These are phyloP conservation scores for Podosphaera leucotricha DNA, from an alignment of 2,329 filamentous ascomycete species.

Conservation along the genomic window DNA sequence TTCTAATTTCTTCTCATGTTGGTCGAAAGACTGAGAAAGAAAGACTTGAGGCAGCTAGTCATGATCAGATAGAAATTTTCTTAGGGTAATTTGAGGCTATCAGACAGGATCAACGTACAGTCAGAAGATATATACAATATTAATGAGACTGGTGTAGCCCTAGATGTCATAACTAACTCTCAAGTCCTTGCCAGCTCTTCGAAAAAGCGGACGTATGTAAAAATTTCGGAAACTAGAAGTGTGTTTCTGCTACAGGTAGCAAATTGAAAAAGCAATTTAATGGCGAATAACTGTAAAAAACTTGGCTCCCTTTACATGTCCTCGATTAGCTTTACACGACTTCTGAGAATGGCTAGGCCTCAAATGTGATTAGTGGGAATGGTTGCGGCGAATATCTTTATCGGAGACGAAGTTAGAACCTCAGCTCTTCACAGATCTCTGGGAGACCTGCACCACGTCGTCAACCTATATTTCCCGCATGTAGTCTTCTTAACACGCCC, in stretches of 20 bases:
- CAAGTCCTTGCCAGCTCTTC: not conserved
- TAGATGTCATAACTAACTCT: not conserved
- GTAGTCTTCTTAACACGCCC: too few species aligned
- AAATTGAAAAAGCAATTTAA: not conserved
- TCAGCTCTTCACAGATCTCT: too few species aligned
- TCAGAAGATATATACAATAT: not conserved
- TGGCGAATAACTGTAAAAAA: not conserved
- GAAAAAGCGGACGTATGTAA: not conserved
- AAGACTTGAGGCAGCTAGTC: not conserved
- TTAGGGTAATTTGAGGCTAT: not conserved
- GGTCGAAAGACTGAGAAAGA: not conserved
- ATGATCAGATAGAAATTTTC: not conserved
- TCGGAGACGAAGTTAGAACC: not conserved
- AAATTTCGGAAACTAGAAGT: conserved; percentile 3
- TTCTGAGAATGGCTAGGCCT: not conserved
- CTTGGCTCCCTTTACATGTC: not conserved
- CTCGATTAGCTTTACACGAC: not conserved
- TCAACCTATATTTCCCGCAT: too few species aligned
- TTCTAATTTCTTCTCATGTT: not conserved
- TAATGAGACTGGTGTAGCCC: not conserved
- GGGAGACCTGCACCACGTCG: too few species aligned
- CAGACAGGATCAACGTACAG: not conserved
- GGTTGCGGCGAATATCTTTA: not conserved
- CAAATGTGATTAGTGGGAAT: not conserved
- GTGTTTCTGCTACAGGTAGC: not conserved